Evolutionary conservation across 345 rosid genomes (phyloP).

Genomic region (Hibiscus syriacus): DNA sequence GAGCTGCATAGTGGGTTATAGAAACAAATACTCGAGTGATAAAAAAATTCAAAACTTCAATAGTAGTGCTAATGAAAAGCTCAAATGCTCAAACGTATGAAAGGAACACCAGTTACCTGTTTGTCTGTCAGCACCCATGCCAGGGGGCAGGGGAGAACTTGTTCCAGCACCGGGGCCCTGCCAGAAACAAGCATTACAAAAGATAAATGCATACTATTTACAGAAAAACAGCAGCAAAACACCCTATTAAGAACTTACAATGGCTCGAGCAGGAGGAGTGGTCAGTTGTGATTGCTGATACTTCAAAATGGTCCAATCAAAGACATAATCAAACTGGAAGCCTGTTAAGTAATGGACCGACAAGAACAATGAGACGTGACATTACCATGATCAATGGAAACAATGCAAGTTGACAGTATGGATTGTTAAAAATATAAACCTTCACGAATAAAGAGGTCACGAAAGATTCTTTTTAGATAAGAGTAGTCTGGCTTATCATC

Average conservation of each 20-base stretch:
- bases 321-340: conserved; percentile 89
- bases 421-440: background rate
- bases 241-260: conserved; percentile 13
- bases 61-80: background rate
- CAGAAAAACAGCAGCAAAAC: background rate
- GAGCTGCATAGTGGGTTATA: background rate
- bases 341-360: conserved; percentile 34
- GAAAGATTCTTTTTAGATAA: background rate
- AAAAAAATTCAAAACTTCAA: background rate
- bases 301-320: conserved; percentile 98
- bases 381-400: background rate
- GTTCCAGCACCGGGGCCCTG: conserved; percentile 73
- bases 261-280: conserved; percentile 63
- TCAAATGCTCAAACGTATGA: conserved; percentile 4
- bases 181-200: conserved; percentile 14
- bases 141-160: conserved; percentile 53
- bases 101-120: conserved; percentile 38
- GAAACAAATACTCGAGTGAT: background rate
- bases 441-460: background rate
- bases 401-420: background rate
- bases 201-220: background rate
- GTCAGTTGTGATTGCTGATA: conserved; percentile 91
- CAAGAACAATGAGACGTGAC: background rate
- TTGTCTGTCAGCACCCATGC: conserved; percentile 39
- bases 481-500: background rate